phyloP scores from a whole-genome alignment of 768 basidiomycete genomes.

The Russula olivacea region DNA sequence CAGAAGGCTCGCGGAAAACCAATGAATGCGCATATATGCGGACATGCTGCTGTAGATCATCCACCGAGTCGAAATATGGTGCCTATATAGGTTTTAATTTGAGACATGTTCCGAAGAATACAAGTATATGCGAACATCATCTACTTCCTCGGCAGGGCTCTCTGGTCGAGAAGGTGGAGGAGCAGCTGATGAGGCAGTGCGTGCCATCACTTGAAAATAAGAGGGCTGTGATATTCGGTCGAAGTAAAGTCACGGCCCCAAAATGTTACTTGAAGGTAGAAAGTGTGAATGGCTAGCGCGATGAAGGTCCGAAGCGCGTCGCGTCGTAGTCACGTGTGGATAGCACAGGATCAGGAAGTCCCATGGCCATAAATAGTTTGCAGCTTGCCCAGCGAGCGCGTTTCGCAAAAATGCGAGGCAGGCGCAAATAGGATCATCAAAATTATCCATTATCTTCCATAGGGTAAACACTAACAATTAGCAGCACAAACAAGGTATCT shows the following conservation, averaged over 20 bases:
- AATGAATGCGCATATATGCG: constrained; percentile 16
- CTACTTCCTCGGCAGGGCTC: constrained; percentile 18
- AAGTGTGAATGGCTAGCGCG: neutral
- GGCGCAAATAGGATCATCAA: neutral
- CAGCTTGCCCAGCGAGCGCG: no score
- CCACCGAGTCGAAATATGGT: constrained; percentile 29
- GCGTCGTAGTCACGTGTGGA: constrained; percentile 11
- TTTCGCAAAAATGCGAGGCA: neutral
- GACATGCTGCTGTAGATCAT: constrained; percentile 32
- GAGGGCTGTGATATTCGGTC: neutral
- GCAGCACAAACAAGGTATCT: constrained; percentile 11
- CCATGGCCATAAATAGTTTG: no score
- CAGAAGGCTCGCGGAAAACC: neutral
- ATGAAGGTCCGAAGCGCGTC: neutral
- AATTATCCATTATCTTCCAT: neutral
- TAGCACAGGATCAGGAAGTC: no score
- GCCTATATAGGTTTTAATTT: constrained; percentile 16
- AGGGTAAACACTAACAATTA: neutral
- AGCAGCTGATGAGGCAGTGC: constrained; percentile 12
- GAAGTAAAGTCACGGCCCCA: neutral
- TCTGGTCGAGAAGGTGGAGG: constrained; percentile 21
- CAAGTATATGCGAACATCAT: constrained; percentile 12
- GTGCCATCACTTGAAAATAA: constrained; percentile 15
- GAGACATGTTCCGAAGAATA: neutral
- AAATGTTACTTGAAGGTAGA: neutral